A percentile compares a stretch with the other conserved stretches of the same genome.
Evolutionary conservation across 2,329 filamentous ascomycete genomes (phyloP).

Genomic region (Capronia epimyces): DNA sequence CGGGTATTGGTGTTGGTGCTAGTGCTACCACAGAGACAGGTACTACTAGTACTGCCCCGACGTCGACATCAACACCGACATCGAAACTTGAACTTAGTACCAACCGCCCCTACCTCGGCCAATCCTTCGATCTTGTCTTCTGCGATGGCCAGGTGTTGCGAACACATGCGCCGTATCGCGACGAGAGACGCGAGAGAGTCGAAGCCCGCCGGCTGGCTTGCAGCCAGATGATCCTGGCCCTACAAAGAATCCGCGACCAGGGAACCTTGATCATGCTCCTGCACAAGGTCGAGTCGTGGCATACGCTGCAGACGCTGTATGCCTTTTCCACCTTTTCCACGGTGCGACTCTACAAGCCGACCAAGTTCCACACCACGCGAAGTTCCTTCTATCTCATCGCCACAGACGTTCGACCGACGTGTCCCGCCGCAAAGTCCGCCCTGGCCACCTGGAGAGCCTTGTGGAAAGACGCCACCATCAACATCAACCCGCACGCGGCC

Average conservation of each 20-base stretch:
- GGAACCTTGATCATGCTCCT: slow-evolving; percentile 51
- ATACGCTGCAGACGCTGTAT: slow-evolving; percentile 37
- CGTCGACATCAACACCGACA: too few species aligned
- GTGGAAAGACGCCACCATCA: too few species aligned
- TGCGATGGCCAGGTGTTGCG: slow-evolving; percentile 48
- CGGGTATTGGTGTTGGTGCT: too few species aligned
- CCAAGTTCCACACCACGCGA: slow-evolving; percentile 36
- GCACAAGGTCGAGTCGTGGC: slow-evolving; percentile 45
- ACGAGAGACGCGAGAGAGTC: slow-evolving; percentile 32
- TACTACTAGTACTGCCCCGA: too few species aligned
- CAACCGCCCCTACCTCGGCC: slow-evolving; percentile 26
- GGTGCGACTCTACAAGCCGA: slow-evolving; percentile 45
- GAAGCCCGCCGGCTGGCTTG: slow-evolving; percentile 38
- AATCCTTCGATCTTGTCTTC: slow-evolving; percentile 43
- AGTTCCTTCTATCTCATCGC: slow-evolving; percentile 54
- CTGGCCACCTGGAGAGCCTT: slow-evolving; percentile 39
- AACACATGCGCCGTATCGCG: slow-evolving; percentile 32
- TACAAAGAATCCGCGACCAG: slow-evolving; percentile 43
- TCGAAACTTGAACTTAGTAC: background rate
- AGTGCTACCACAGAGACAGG: too few species aligned
- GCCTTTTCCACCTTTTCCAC: slow-evolving; percentile 41
- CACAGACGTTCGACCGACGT: slow-evolving; percentile 36
- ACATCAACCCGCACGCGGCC: background rate
- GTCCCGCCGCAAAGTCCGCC: slow-evolving; percentile 34
- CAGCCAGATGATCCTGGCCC: slow-evolving; percentile 43